Conservation (phyloP, 2,329 filamentous ascomycete species). For the Apiospora hydei region DNA sequence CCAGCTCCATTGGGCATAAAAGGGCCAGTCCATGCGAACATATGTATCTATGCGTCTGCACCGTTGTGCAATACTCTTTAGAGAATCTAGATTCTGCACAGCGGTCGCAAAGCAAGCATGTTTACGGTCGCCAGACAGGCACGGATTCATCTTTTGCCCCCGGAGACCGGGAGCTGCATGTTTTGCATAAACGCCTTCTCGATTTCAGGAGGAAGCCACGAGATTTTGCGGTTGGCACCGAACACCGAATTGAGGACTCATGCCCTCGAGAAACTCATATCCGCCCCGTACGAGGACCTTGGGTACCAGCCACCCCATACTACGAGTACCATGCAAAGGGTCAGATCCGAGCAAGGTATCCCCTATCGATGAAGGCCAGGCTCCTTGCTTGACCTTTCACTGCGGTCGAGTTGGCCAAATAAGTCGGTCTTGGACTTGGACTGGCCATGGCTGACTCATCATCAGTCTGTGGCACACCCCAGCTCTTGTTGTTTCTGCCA, state of each 20-base stretch:
- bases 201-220: not conserved
- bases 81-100: not conserved
- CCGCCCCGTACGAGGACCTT: too few species aligned
- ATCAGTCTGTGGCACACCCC: not conserved
- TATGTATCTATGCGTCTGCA: not conserved
- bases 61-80: not conserved
- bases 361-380: too few species aligned
- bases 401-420: too few species aligned
- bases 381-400: too few species aligned
- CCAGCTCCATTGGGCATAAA: not conserved
- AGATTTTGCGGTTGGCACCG: not conserved
- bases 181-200: not conserved
- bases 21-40: not conserved
- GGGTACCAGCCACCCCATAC: too few species aligned
- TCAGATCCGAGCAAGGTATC: too few species aligned
- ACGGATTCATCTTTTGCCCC: not conserved
- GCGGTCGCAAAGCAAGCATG: not conserved
- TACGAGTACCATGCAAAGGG: too few species aligned
- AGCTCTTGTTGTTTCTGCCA: not conserved
- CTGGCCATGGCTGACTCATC: not conserved
- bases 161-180: not conserved
- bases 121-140: too few species aligned
- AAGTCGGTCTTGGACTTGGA: too few species aligned
- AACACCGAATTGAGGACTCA: not conserved
- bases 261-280: not conserved